A percentile compares a stretch with the other conserved stretches of the same genome.
Conservation (phyloP, 208 protist species). For the Trypanosoma rangeli region DNA sequence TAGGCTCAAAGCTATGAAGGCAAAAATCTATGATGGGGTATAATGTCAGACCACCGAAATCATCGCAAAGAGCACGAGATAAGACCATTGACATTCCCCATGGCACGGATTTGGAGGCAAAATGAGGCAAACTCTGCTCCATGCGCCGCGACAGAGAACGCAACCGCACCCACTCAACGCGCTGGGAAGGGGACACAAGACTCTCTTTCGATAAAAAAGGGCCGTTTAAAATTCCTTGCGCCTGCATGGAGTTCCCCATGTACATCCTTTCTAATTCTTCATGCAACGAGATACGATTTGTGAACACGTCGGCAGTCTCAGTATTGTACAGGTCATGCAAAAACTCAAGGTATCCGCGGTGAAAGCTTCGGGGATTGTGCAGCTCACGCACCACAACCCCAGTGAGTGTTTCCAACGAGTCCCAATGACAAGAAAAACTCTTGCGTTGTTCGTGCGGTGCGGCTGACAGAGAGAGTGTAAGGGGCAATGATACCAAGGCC, state of each 20-base stretch:
- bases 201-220: slow-evolving; percentile 63
- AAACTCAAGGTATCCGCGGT: slow-evolving; percentile 78
- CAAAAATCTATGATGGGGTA: slow-evolving; percentile 86
- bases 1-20: slow-evolving; percentile 65
- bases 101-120: slow-evolving; percentile 65
- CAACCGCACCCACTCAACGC: slow-evolving; percentile 67
- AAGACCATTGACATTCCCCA: slow-evolving; percentile 87
- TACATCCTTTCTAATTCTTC: slow-evolving; percentile 67
- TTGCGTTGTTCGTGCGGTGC: neutral
- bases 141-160: slow-evolving; percentile 55
- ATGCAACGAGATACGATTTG: slow-evolving; percentile 15
- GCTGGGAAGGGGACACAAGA: slow-evolving; percentile 41
- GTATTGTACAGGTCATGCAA: slow-evolving; percentile 83
- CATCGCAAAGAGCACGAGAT: slow-evolving; percentile 49
- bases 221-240: slow-evolving; percentile 62
- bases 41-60: slow-evolving; percentile 52
- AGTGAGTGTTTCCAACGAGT: slow-evolving; percentile 43
- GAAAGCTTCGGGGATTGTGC: slow-evolving; percentile 55
- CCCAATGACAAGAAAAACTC: slow-evolving; percentile 36
- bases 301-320: slow-evolving; percentile 39
- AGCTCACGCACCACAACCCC: slow-evolving; percentile 66
- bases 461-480: slow-evolving; percentile 37
- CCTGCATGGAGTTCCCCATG: slow-evolving; percentile 70
- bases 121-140: slow-evolving; percentile 81
- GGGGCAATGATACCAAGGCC: slow-evolving; percentile 63